Percentiles rank a stretch among this genome's conserved stretches.
These are phyloP conservation scores for Martensiomyces pterosporus DNA, from an alignment of 192 early-diverging fungal genomes.

Conservation along the genomic window DNA sequence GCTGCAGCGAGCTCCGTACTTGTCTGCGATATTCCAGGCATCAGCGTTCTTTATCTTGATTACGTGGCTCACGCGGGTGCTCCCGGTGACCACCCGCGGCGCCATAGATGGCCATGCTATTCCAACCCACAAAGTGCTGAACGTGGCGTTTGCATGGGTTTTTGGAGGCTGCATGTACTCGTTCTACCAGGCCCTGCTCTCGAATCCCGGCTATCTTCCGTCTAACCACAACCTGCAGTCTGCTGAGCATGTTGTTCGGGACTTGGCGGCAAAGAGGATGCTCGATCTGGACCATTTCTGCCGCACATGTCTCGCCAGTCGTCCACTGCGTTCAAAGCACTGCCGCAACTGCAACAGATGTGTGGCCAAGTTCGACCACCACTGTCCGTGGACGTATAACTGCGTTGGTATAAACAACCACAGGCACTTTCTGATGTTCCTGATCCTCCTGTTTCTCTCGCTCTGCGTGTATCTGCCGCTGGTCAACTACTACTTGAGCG, in stretches of 20 bases:
- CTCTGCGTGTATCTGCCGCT: constrained; percentile 60
- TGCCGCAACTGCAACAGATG: constrained; percentile 91
- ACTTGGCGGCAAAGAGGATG: constrained; percentile 62
- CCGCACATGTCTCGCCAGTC: constrained; percentile 73
- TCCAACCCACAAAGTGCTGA: constrained; percentile 37
- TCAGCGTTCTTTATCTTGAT: constrained; percentile 68
- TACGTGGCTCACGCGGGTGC: constrained; percentile 62
- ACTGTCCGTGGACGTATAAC: constrained; percentile 97
- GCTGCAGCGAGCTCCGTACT: constrained; percentile 75
- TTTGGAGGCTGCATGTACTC: constrained; percentile 63
- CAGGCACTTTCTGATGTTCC: constrained; percentile 79
- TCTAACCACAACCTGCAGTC: constrained; percentile 42
- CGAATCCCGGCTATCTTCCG: constrained; percentile 78
- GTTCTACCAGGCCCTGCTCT: constrained; percentile 70
- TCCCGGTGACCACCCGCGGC: constrained; percentile 57
- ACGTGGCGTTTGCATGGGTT: constrained; percentile 63
- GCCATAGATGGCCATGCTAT: constrained; percentile 17
- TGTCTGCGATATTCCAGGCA: constrained; percentile 83
- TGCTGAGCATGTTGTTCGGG: constrained; percentile 27
- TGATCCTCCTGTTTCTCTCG: constrained; percentile 58
- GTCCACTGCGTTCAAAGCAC: constrained; percentile 91
- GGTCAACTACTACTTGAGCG: constrained; percentile 54
- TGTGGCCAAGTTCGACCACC: constrained; percentile 92
- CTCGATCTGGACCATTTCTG: constrained; percentile 83
- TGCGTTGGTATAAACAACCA: constrained; percentile 91